A percentile compares a stretch with the other conserved stretches of the same genome.
Conservation (phyloP, 2,329 filamentous ascomycete genomes). For the Ceratocystis colombiana region DNA sequence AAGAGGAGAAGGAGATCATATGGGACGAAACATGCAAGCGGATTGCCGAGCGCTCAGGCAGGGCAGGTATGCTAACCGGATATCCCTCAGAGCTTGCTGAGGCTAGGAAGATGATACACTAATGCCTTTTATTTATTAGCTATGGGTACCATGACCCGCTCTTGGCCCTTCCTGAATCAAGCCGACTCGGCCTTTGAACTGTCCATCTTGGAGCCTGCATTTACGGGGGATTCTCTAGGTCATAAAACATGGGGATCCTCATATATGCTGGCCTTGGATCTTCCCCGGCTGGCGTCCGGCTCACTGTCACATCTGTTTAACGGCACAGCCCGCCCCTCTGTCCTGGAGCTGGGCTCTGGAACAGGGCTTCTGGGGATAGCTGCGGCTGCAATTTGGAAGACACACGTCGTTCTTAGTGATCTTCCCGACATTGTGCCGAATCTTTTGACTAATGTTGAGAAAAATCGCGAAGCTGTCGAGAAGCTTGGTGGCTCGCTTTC, state of each 20-base stretch:
- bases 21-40: constrained; percentile 73
- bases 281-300: constrained; percentile 42
- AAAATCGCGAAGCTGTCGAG: constrained; percentile 50
- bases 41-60: constrained; percentile 75
- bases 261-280: constrained; percentile 67
- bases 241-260: constrained; percentile 95
- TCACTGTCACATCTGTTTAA: constrained; percentile 40
- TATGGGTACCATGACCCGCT: constrained; percentile 48
- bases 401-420: constrained; percentile 66
- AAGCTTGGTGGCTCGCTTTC: constrained; percentile 46
- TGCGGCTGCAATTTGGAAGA: constrained; percentile 60
- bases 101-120: background rate
- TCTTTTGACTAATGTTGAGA: constrained; percentile 58
- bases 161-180: constrained; percentile 40
- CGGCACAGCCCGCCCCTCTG: constrained; percentile 32
- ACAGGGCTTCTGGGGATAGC: constrained; percentile 86
- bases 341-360: constrained; percentile 77
- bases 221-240: constrained; percentile 72
- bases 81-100: no score
- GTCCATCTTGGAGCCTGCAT: constrained; percentile 69
- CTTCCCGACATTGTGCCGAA: constrained; percentile 76
- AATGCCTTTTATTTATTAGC: constrained; percentile 31
- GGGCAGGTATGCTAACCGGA: constrained; percentile 43
- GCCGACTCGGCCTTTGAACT: constrained; percentile 46
- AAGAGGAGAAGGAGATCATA: constrained; percentile 55